These are phyloP conservation scores for Termitomyces sp. DNA, from an alignment of 768 basidiomycete genomes.

Conservation along the genomic window DNA sequence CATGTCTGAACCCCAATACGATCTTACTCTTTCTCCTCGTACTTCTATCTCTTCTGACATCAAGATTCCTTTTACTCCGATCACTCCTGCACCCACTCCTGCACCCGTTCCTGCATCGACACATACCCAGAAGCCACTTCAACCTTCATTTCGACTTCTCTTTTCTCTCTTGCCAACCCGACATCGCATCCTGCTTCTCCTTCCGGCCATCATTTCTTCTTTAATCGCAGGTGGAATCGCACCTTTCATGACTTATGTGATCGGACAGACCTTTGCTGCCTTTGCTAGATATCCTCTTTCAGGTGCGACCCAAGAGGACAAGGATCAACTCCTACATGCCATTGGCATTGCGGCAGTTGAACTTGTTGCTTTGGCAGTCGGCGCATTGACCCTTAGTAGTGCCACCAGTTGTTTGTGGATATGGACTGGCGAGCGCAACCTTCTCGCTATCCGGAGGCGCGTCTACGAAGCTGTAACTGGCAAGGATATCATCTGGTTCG, in stretches of 20 bases:
- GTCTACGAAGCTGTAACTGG: constrained; percentile 64
- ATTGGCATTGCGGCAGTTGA: constrained; percentile 60
- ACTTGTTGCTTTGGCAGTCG: constrained; percentile 60
- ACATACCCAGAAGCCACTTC: constrained; percentile 3
- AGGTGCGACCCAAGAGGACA: constrained; percentile 29
- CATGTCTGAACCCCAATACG: constrained; percentile 2
- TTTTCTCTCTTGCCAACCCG: constrained; percentile 60
- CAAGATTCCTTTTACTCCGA: constrained; percentile 6
- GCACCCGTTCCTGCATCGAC: neutral
- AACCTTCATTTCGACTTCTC: constrained; percentile 33
- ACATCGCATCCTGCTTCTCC: constrained; percentile 50
- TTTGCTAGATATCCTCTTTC: constrained; percentile 53
- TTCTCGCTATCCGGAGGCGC: constrained; percentile 54
- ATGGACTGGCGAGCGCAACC: constrained; percentile 78
- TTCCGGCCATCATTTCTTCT: constrained; percentile 65
- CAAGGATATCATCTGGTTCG: constrained; percentile 90
- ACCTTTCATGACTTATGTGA: constrained; percentile 81
- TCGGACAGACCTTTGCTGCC: constrained; percentile 71
- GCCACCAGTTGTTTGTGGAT: constrained; percentile 81
- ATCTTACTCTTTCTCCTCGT: constrained; percentile 13
- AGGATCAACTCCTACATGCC: constrained; percentile 45
- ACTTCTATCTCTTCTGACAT: constrained; percentile 13
- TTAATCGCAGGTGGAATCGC: constrained; percentile 63
- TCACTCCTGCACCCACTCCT: neutral
- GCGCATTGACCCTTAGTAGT: constrained; percentile 66